Conservation (phyloP, 2,329 filamentous ascomycete species). For the Cryphonectria japonica region DNA sequence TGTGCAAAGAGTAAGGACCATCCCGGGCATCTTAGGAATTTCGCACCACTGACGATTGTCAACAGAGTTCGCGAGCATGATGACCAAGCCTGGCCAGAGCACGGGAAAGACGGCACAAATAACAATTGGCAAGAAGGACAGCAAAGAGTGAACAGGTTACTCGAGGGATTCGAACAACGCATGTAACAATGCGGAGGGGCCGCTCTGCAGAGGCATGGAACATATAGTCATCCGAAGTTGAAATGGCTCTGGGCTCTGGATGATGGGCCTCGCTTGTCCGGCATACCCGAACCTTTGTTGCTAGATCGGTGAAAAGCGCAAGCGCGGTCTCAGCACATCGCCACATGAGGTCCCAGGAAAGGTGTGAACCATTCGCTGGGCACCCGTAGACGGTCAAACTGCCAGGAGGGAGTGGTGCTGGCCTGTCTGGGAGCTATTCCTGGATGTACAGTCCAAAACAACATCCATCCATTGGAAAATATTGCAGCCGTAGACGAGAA, state of each 20-base stretch:
- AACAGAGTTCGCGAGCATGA: constrained; percentile 28
- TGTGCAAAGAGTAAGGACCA: constrained; percentile 75
- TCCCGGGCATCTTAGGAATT: neutral
- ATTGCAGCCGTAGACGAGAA: neutral
- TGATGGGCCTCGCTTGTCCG: neutral
- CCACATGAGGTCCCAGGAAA: neutral
- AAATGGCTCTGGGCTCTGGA: neutral
- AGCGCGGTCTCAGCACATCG: neutral
- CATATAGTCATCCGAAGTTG: neutral
- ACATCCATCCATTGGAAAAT: neutral
- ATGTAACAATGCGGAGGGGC: neutral
- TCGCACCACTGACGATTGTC: constrained; percentile 13
- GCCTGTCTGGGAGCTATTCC: neutral
- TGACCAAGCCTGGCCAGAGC: constrained; percentile 16
- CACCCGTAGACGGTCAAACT: neutral
- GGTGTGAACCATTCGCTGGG: neutral
- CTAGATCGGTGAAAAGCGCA: neutral
- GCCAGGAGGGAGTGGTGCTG: neutral
- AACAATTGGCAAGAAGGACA: constrained; percentile 22
- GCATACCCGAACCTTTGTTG: neutral
- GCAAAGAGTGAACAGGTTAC: neutral
- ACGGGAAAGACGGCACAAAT: constrained; percentile 18
- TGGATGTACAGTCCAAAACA: neutral
- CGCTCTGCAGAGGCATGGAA: neutral
- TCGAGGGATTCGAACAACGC: neutral